phyloP scores from a whole-genome alignment of 306 rosid species.

The Trifolium subterraneum region DNA sequence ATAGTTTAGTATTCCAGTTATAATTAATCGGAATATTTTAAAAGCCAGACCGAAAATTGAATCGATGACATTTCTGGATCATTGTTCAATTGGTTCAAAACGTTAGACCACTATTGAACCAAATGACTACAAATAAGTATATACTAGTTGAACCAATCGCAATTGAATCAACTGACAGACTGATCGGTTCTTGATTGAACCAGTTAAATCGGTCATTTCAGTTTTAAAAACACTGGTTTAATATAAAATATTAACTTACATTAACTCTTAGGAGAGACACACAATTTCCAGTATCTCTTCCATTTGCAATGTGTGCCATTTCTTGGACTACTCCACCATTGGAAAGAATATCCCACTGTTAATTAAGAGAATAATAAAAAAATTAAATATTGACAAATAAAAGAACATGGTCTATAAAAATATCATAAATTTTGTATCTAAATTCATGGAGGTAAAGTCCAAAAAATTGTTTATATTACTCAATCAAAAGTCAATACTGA shows the following conservation, averaged over 20 bases:
- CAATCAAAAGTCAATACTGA: no score
- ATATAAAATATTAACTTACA: constrained; percentile 46
- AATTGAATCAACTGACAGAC: neutral
- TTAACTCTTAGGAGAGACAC: constrained; percentile 89
- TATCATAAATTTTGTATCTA: no score
- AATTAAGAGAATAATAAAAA: neutral
- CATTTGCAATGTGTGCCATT: constrained; percentile 98
- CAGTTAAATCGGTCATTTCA: neutral
- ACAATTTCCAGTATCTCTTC: constrained; percentile 85
- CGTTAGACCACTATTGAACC: no score
- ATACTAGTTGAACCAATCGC: neutral
- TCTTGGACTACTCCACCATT: constrained; percentile 93
- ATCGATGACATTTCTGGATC: no score
- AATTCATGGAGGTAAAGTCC: no score
- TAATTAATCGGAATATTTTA: neutral
- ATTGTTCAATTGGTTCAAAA: no score
- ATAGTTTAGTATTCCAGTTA: neutral
- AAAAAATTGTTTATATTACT: no score
- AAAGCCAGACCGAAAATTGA: no score
- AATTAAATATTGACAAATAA: neutral
- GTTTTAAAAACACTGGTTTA: neutral
- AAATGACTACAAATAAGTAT: no score
- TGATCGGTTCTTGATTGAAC: no score
- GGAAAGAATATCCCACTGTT: constrained; percentile 97
- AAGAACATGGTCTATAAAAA: neutral